phyloP scores from a whole-genome alignment of 345 rosid genomes.

The Populus simonii region DNA sequence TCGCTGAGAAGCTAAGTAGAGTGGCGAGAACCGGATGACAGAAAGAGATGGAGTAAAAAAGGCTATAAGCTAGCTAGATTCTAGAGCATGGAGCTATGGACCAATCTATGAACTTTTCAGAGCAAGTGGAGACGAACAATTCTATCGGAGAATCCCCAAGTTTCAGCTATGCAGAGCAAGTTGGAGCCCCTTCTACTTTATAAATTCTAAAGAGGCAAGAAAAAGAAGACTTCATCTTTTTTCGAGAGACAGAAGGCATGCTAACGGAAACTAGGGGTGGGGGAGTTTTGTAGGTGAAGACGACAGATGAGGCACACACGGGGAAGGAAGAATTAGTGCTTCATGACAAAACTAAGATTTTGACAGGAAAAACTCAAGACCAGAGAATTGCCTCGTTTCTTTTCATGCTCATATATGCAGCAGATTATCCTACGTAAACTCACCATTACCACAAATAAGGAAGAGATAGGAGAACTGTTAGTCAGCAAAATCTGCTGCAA shows the following conservation, averaged over 20 bases:
- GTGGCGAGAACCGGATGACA: background rate
- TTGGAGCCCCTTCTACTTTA: background rate
- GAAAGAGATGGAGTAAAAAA: too few species aligned
- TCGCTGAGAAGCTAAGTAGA: background rate
- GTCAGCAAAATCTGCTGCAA: constrained; percentile 27
- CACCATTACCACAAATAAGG: background rate
- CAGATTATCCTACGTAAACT: background rate
- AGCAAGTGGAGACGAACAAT: background rate
- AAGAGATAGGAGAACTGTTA: background rate
- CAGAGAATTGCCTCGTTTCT: background rate
- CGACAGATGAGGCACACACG: constrained; percentile 5
- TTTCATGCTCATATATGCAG: background rate
- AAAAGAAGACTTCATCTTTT: background rate
- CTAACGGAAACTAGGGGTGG: background rate
- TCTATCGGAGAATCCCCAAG: background rate
- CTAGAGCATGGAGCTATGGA: constrained; percentile 9
- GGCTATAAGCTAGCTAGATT: background rate
- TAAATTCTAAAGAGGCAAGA: background rate
- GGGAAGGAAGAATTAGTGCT: background rate
- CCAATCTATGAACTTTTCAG: background rate
- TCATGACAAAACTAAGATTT: constrained; percentile 14
- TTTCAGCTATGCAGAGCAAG: background rate
- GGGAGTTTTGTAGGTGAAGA: background rate
- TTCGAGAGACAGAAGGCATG: constrained; percentile 2
- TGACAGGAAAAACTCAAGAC: background rate